Evolutionary conservation across 1,284 basidiomycete genomes (phyloP), one percentile per base, ranked within the genome.

Genomic region (Golubevia pallescens): DNA sequence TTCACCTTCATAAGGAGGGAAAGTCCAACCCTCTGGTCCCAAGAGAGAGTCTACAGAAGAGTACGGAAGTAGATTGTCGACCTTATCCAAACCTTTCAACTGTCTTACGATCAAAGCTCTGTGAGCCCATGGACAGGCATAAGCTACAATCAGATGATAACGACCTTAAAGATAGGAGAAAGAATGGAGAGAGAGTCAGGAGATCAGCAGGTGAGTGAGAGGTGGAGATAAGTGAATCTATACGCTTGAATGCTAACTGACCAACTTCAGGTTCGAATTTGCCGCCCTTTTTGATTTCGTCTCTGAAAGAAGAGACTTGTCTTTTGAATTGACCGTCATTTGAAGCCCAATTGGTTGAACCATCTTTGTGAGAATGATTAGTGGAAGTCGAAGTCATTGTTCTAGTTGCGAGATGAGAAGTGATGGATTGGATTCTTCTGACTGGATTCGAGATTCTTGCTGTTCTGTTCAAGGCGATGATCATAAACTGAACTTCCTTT

Each of bases 1-100:
- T 57, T 67, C 70, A 13, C 58, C 71, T 23, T 79, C 73, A 62
- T 74, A 72, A 58, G 80, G 74, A 5, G 91, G 91, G 81, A 97
- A 97, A 0, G 93, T 91, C 95, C 95, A 97, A 20, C 95, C 95
- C 10, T 91, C 86, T 16, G 87, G 83, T 55, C 93, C 93, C 90
- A 97, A 92, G 78, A 89, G 90, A 1, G 95, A 94, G 69, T 95
- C 94, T 38, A 97, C 95, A 63, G 8, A 77, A 28, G 32, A 57
- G 58, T 55, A 69, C 60, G 65, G 77, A 20, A 66, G 56, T 90
- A 87, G 76, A 92, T 93, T 88, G 69, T 97, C 90, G 69, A 93
- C 88, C 52, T 92, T 89, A 74, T 98, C 93, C 48, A 99, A 89
- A 0, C 95, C 94, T 86, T 98, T 98, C 75, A 99, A 89, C 86